phyloP scores from a whole-genome alignment of 352 stramenopile genomes.

The Globisporangium perplexum region DNA sequence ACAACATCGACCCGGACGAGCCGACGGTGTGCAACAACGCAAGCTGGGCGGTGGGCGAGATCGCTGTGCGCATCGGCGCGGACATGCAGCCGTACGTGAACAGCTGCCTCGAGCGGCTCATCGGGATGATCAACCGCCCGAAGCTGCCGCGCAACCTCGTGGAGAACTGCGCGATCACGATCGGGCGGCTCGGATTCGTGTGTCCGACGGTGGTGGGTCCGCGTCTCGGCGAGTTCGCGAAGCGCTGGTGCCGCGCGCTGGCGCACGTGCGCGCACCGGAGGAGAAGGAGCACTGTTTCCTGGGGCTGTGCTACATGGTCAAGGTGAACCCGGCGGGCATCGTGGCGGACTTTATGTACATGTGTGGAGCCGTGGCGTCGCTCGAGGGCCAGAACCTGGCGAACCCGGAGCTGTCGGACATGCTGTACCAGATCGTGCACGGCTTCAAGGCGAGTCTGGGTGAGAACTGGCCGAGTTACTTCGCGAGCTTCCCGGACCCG shows the following conservation, averaged over 20 bases:
- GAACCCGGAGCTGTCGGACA: conserved; percentile 74
- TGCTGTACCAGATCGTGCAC: conserved; percentile 86
- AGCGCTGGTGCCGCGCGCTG: conserved; percentile 85
- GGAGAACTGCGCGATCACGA: conserved; percentile 89
- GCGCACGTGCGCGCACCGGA: conserved; percentile 75
- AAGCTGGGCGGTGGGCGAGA: conserved; percentile 89
- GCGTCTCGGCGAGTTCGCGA: conserved; percentile 82
- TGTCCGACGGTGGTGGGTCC: conserved; percentile 78
- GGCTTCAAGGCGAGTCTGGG: conserved; percentile 86
- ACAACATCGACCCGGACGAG: conserved; percentile 85
- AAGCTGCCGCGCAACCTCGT: conserved; percentile 85
- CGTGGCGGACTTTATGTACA: conserved; percentile 87
- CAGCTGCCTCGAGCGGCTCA: conserved; percentile 53
- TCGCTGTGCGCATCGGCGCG: conserved; percentile 76
- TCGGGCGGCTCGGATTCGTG: conserved; percentile 83
- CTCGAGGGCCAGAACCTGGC: conserved; percentile 76
- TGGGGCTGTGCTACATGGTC: conserved; percentile 89
- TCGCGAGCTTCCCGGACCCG: conserved; percentile 75
- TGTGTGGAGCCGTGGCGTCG: conserved; percentile 85
- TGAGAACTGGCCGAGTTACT: conserved; percentile 85
- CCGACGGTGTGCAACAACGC: conserved; percentile 91
- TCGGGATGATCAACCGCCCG: conserved; percentile 85
- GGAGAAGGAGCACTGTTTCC: conserved; percentile 89
- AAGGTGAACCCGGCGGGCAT: conserved; percentile 88
- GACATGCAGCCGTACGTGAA: conserved; percentile 85